Evolutionary conservation across 371 early-diverging fungal species (phyloP), one percentile per base, ranked within the genome.

Genomic region (Mucor piriformis): DNA sequence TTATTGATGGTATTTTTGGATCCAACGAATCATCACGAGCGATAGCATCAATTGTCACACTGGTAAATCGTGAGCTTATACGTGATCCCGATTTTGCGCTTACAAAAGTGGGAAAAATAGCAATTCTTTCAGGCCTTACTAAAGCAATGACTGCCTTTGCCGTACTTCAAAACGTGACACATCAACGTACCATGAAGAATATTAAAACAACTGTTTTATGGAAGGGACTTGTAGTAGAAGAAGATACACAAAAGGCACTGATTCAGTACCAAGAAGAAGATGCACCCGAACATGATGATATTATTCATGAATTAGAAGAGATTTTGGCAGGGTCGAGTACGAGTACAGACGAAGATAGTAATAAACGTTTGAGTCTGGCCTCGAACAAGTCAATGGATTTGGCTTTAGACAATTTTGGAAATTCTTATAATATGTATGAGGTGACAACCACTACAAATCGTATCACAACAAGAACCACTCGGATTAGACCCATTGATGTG

Each of bases 1-100:
- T 95, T n/a, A 79, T 96, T 23, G 97, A 96, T 70, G 95, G 93
- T 0, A 71, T 97, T 3, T 95, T 95, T 74, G 96, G 96, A 11
- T 86, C 90, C 0, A 95, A 92, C 10, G 95, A 95, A 62, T 93
- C 96, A 0, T 94, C 94, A 16, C 83, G 88, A 25, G 94, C 93
- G 0, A 74, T 95, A 33, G 92, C 93, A 0, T 89, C 94, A 4
- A 84, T 95, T 43, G 81, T 95, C 33, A 81, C 86, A 23, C 69
- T 95, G 52, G 86, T 92, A 18, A 81, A 83, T 53, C 75, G 87
- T n/a, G 96, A 95, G 57, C 66, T 91, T 5, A 70, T 82, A 50
- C 79, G 82, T n/a, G 89, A 88, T 62, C 87, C 86, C 10, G 86
- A 88, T 11, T 83, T 89, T 54, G 77, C 76, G 27, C 72, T 88